Evolutionary conservation across 352 stramenopile genomes (phyloP).

Genomic region (Pythium phragmiticola): DNA sequence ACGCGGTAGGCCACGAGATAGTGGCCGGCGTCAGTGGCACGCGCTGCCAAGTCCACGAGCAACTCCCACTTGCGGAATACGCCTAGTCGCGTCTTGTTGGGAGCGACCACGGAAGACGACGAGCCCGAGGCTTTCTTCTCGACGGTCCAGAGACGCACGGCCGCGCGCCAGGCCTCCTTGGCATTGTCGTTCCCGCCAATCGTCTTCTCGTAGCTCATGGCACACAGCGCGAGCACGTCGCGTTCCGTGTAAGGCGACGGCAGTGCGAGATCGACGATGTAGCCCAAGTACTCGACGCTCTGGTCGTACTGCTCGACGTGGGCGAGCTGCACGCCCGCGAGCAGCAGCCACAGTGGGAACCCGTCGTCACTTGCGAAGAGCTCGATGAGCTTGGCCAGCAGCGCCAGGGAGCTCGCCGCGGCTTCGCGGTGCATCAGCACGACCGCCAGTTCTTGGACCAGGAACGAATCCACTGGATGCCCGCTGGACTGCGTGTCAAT

Average conservation of each 20-base stretch:
- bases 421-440: slow-evolving; percentile 64
- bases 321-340: slow-evolving; percentile 59
- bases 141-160: slow-evolving; percentile 49
- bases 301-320: slow-evolving; percentile 52
- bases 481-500: neutral
- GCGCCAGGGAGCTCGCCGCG: slow-evolving; percentile 43
- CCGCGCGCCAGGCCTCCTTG: slow-evolving; percentile 57
- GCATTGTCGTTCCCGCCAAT: neutral
- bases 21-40: slow-evolving; percentile 43
- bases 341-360: slow-evolving; percentile 56
- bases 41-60: slow-evolving; percentile 47
- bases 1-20: slow-evolving; percentile 49
- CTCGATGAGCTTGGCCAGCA: slow-evolving; percentile 63
- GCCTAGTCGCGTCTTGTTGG: neutral
- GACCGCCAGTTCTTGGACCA: slow-evolving; percentile 60
- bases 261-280: slow-evolving; percentile 47
- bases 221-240: slow-evolving; percentile 56
- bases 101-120: neutral
- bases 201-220: slow-evolving; percentile 48
- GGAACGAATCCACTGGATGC: slow-evolving; percentile 31
- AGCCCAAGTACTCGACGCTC: slow-evolving; percentile 59
- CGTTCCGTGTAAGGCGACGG: slow-evolving; percentile 54
- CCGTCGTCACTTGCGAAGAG: slow-evolving; percentile 44
- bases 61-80: slow-evolving; percentile 44
- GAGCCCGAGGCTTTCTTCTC: slow-evolving; percentile 31